These are phyloP conservation scores for Penicillium longicatenatum DNA, from an alignment of 495 filamentous ascomycete species.

Conservation along the genomic window DNA sequence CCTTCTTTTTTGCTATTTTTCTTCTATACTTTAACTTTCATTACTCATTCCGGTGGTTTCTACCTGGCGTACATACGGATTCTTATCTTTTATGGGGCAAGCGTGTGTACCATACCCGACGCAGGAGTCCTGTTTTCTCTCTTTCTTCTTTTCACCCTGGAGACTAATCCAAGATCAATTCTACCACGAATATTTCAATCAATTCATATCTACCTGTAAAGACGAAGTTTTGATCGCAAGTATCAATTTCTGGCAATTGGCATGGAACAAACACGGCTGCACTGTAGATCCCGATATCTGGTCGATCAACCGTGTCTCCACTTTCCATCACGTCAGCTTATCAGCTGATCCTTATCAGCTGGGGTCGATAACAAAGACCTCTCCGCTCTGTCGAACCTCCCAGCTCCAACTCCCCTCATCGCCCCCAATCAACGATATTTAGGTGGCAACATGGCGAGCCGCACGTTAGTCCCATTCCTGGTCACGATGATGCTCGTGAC, in stretches of 20 bases:
- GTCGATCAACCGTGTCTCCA: constrained; percentile 4
- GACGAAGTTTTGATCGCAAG: neutral
- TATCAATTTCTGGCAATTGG: constrained; percentile 34
- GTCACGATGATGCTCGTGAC: constrained; percentile 91
- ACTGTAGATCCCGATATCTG: constrained; percentile 4
- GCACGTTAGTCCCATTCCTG: constrained; percentile 73
- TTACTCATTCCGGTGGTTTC: constrained; percentile 12
- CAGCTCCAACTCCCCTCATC: constrained; percentile 10
- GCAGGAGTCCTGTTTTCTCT: constrained; percentile 15
- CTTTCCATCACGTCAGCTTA: constrained; percentile 22
- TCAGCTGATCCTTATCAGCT: constrained; percentile 2
- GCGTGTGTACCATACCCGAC: constrained; percentile 31
- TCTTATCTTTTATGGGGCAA: constrained; percentile 19
- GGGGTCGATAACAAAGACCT: constrained; percentile 10
- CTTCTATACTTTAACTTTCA: constrained; percentile 13
- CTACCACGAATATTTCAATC: neutral
- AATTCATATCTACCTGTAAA: neutral
- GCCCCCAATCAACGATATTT: neutral
- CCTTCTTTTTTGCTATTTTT: constrained; percentile 10
- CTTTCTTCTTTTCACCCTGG: constrained; percentile 10
- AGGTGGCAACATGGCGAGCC: constrained; percentile 51
- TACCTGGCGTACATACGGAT: constrained; percentile 24
- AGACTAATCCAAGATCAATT: neutral
- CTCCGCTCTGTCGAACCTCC: constrained; percentile 24
- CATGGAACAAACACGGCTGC: neutral